These are phyloP conservation scores for Quambalaria eucalypti DNA, from an alignment of 1,284 basidiomycete genomes.

Conservation along the genomic window DNA sequence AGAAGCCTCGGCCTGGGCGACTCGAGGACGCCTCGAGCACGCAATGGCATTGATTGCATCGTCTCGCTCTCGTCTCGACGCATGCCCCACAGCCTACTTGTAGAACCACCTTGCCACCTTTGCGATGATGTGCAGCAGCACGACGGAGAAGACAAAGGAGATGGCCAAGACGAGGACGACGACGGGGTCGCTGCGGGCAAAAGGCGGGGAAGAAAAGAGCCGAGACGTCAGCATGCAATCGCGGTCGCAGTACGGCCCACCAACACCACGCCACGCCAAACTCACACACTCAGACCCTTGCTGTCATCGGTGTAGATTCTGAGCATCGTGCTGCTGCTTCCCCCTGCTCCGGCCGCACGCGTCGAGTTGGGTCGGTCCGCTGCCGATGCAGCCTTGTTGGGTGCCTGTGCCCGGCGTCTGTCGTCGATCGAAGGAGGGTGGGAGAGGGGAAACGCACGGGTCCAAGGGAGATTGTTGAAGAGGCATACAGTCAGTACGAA, in stretches of 20 bases:
- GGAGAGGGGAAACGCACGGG: background rate
- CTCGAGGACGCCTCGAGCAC: no score
- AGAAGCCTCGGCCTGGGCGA: no score
- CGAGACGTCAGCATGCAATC: no score
- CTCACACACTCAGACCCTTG: constrained; percentile 88
- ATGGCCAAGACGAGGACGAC: constrained; percentile 93
- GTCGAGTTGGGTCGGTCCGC: constrained; percentile 74
- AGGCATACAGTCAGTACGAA: background rate
- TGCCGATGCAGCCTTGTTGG: constrained; percentile 53
- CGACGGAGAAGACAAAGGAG: constrained; percentile 95
- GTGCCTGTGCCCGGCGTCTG: constrained; percentile 60
- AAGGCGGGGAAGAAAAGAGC: background rate
- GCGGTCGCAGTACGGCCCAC: background rate
- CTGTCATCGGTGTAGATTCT: constrained; percentile 92
- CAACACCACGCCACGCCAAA: constrained; percentile 41
- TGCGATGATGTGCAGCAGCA: constrained; percentile 95
- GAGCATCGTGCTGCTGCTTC: constrained; percentile 94
- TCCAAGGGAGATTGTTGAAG: background rate
- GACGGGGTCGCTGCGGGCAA: constrained; percentile 73
- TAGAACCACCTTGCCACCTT: constrained; percentile 85
- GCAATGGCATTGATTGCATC: no score
- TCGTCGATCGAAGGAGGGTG: background rate
- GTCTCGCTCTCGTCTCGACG: background rate
- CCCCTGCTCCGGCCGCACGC: constrained; percentile 87
- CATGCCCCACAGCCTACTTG: constrained; percentile 56